Evolutionary conservation across 2,329 filamentous ascomycete species (phyloP), one percentile per base, ranked within the genome.

Genomic region (Myriangium duriaei): DNA sequence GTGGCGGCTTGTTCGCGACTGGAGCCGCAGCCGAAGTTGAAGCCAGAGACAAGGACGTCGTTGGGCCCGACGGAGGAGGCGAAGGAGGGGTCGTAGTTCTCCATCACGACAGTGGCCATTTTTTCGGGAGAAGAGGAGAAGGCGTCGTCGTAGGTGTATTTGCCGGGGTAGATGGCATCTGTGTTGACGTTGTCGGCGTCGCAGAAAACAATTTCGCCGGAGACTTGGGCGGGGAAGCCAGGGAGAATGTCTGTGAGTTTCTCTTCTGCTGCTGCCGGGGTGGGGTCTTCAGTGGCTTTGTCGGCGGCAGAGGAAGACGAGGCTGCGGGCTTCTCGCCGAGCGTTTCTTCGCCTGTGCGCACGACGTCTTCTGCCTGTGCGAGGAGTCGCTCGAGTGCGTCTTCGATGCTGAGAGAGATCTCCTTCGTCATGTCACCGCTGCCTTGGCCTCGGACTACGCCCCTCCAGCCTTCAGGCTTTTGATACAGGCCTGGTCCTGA

Each of bases 101-200:
- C 72, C 86, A 96, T 95, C 59, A 81, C 87, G 1, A 87, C 86
- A 47, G 81, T 67, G 0, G 85, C 84, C 88, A 96, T 95, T 40
- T 75, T 75, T 44, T 84, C 79, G 1, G 62, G 65, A 0, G 81
- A 63, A 0, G 95, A 67, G 0, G 81, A 63, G 1, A 96, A 69
- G 50, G 82, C 72, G 53, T 96, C 87, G 55, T 92, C 84, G 60
- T 96, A 96, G 0, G 87, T 95, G 58, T 84, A 86, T 55, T 87
- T 86, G 4, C 83, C 85, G 0, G 86, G 81, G 58, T 96, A 96
- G 56, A 96, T 94, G 38, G 73, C 79, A 53, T 96, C 88, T 0
- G 88, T 96, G 61, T 91, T 83, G 56, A 95, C 75, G 61, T 93
- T 92, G 56, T 86, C 81, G 1, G 73, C 75, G 51, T 94, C 83